A percentile compares a stretch with the other conserved stretches of the same genome.
These are phyloP conservation scores for Corylus heterophylla DNA, from an alignment of 306 rosid genomes.

Conservation along the genomic window DNA sequence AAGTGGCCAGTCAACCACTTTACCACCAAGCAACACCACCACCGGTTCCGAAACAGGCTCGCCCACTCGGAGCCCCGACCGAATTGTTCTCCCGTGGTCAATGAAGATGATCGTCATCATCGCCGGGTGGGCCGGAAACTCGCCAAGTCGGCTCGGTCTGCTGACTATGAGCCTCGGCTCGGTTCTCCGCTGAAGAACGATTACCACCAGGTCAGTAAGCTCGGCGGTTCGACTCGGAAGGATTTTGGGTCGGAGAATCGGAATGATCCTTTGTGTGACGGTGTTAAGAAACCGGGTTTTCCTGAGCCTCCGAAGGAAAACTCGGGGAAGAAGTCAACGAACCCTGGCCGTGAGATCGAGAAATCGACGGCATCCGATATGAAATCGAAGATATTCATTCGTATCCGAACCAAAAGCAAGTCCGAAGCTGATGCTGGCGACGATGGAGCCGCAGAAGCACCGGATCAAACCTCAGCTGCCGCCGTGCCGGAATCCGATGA, in stretches of 20 bases:
- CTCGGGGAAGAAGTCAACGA: neutral
- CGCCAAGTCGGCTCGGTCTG: neutral
- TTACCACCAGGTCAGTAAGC: neutral
- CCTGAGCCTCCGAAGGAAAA: neutral
- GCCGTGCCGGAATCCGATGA: neutral
- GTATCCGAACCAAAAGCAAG: conserved; percentile 3
- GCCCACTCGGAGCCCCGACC: too few species aligned
- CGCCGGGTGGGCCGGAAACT: neutral
- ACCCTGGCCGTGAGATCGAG: neutral
- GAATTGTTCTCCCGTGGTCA: neutral
- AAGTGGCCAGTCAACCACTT: conserved; percentile 32
- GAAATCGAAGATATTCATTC: conserved; percentile 21
- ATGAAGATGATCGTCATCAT: neutral
- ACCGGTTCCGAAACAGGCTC: neutral
- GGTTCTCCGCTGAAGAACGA: neutral
- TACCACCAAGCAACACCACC: neutral
- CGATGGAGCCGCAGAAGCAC: neutral
- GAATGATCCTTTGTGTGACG: neutral
- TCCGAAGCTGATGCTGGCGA: neutral
- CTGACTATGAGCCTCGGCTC: neutral
- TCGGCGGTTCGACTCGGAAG: neutral
- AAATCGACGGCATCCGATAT: neutral
- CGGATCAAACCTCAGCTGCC: neutral
- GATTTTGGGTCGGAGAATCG: neutral
- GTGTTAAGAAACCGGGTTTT: neutral